A percentile compares a stretch with the other conserved stretches of the same genome.
These are phyloP conservation scores for Eragrostis tef DNA, from an alignment of 202 grass and related monocot genomes.

Conservation along the genomic window DNA sequence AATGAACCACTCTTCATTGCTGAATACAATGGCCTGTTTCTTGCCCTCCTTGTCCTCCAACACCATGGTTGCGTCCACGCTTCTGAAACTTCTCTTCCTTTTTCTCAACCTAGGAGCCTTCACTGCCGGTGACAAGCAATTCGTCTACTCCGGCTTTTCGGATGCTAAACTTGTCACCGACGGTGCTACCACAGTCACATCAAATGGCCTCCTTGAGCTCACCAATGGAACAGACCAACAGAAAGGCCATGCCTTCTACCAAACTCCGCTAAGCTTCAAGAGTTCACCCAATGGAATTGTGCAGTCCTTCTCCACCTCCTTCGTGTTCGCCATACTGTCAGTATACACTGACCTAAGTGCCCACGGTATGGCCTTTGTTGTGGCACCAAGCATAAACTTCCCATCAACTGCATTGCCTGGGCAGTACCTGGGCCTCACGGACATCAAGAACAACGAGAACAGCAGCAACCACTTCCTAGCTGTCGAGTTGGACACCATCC, in stretches of 20 bases:
- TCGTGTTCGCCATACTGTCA: not conserved
- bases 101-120: not conserved
- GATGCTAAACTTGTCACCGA: not conserved
- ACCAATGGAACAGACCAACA: not conserved
- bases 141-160: not conserved
- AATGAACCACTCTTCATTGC: not conserved
- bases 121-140: not conserved
- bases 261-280: not conserved
- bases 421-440: not conserved
- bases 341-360: not conserved
- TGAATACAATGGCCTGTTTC: not conserved
- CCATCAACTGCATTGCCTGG: not conserved
- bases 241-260: not conserved
- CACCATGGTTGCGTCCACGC: not conserved
- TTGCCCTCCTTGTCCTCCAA: not conserved
- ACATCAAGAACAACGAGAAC: not conserved
- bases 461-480: not conserved
- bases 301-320: not conserved
- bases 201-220: conserved; percentile 7
- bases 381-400: not conserved
- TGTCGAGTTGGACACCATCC: not conserved
- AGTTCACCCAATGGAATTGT: not conserved
- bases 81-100: not conserved
- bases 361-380: not conserved
- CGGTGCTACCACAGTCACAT: not conserved